phyloP scores from a whole-genome alignment of 345 rosid genomes.

The Populus pruinosa region DNA sequence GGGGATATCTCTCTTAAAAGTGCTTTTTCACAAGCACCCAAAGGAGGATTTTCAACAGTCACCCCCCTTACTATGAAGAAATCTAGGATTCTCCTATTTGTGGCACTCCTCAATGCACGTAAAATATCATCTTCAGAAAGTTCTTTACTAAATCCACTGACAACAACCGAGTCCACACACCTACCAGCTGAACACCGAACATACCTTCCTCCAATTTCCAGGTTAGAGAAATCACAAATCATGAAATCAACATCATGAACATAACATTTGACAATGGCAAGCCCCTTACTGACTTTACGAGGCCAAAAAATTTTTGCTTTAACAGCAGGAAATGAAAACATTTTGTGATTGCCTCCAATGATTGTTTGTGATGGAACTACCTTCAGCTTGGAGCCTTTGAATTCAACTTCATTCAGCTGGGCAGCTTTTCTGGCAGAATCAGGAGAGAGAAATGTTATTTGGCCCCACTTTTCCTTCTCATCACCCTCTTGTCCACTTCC shows the following conservation, averaged over 20 bases:
- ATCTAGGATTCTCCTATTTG: constrained; percentile 49
- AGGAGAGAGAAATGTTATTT: constrained; percentile 70
- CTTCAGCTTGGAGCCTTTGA: constrained; percentile 43
- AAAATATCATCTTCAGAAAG: constrained; percentile 60
- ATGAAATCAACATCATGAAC: constrained; percentile 38
- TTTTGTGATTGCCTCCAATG: constrained; percentile 37
- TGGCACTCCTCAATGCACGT: constrained; percentile 41
- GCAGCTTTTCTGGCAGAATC: constrained; percentile 65
- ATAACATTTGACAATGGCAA: constrained; percentile 50
- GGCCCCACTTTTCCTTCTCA: constrained; percentile 73
- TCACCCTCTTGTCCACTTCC: constrained; percentile 42
- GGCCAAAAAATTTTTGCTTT: constrained; percentile 73
- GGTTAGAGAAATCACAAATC: constrained; percentile 35
- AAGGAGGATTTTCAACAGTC: constrained; percentile 41
- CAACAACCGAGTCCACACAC: constrained; percentile 33
- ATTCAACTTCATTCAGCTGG: constrained; percentile 48
- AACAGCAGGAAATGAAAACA: constrained; percentile 60
- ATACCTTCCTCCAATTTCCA: constrained; percentile 45
- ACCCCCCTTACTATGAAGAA: constrained; percentile 54
- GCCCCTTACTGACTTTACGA: constrained; percentile 55
- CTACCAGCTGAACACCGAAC: constrained; percentile 37
- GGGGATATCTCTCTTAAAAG: constrained; percentile 24
- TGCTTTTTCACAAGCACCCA: constrained; percentile 51
- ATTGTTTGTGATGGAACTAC: constrained; percentile 3
- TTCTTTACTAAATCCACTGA: constrained; percentile 55